Evolutionary conservation across 164 flowering plant species (phyloP), one percentile per base, ranked within the genome.

Genomic region (Chloranthus sessilifolius): DNA sequence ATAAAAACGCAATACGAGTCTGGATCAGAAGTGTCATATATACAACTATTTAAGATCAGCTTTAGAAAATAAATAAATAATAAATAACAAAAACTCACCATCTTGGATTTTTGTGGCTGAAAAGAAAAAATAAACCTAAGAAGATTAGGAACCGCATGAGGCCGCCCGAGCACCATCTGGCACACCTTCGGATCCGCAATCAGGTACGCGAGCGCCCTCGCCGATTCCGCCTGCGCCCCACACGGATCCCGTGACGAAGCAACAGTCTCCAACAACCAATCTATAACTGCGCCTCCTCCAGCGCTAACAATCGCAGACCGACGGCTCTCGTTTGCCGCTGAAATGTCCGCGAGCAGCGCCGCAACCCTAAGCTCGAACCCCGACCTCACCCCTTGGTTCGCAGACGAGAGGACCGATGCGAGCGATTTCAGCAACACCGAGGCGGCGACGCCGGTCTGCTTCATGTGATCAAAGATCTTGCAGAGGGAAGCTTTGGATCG

Each of bases 321-420:
- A 43, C 99, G 66, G 30, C 68, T 59, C 23, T 72, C 79, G 66
- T 68, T 84, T 0, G 92, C 95, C 1, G 95, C 83, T 12, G 80
- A 78, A 54, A 89, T 94, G 51, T 94, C 99, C 0, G 99, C 99
- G 11, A 94, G 63, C 29, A 94, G 66, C 28, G 97, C 62, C 31
- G 97, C 96, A 26, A 94, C 99, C 50, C 88, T 61, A 20, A 89
- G 67, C 77, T 84, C 95, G 47, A 89, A 94, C 22, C 95, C 96
- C 0, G 68, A 71, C 52, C 96, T 64, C 5, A 92, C 91, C 75
- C 79, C 96, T 16, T 83, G 85, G 43, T 86, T 88, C 14, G 94
- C 92, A 2, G 91, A 81, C 0, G 86, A 82, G 60, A 94, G 42
- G 2, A 94, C 85, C 9, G 99, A 88, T 43, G 76, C 61, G 56